These are phyloP conservation scores for Arxiozyma heterogenica DNA, from an alignment of 1,139 yeast species.

Conservation along the genomic window DNA sequence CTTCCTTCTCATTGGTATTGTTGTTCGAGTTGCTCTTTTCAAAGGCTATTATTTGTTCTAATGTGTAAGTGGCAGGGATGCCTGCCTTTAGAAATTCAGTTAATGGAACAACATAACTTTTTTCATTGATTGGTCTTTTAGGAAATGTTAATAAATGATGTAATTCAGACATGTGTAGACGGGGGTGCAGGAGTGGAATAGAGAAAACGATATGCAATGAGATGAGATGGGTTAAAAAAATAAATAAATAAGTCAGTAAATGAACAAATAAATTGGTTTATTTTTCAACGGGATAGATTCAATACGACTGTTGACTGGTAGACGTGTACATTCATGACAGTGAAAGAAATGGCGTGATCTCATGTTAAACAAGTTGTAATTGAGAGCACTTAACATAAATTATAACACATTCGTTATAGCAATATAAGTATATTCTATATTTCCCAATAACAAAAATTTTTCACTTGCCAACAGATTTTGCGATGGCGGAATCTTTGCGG, in stretches of 20 bases:
- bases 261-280: too few relatives aligned
- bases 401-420: too few relatives aligned
- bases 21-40: constrained; percentile 26
- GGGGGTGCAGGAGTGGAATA: not conserved
- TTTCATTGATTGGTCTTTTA: constrained; percentile 44
- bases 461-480: not conserved
- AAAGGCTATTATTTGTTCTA: constrained; percentile 62
- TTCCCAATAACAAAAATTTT: too few relatives aligned
- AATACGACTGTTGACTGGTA: too few relatives aligned
- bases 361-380: too few relatives aligned
- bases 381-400: too few relatives aligned
- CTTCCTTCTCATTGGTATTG: not conserved
- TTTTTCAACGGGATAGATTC: too few relatives aligned
- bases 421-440: too few relatives aligned
- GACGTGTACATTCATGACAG: too few relatives aligned
- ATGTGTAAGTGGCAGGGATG: constrained; percentile 73
- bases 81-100: constrained; percentile 46
- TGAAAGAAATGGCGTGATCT: too few relatives aligned
- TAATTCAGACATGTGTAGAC: constrained; percentile 51
- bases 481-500: not conserved
- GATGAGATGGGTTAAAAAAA: not conserved
- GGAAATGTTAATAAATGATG: constrained; percentile 58
- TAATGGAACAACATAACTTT: constrained; percentile 38
- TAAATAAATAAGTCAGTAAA: too few relatives aligned
- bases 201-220: not conserved